Conservation (phyloP, 805 yeast genomes). For the Osmozyma mogii region DNA sequence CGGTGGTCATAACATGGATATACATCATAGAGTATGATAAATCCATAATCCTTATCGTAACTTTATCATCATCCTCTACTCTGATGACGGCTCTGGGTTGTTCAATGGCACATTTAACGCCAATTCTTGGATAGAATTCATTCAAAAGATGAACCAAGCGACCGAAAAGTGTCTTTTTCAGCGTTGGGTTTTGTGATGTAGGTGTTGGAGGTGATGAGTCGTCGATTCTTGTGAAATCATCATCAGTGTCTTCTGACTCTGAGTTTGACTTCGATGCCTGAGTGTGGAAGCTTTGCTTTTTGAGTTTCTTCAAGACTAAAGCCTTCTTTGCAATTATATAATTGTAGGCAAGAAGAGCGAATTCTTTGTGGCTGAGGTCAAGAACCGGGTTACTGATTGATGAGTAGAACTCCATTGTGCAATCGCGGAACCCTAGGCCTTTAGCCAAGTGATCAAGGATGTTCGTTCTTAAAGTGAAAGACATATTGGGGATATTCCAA, state of each 20-base stretch:
- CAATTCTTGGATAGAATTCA: slow-evolving; percentile 8
- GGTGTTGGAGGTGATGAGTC: slow-evolving; percentile 1
- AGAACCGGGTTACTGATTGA: slow-evolving; percentile 32
- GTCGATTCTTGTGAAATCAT: slow-evolving; percentile 3
- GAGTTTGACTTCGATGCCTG: too few relatives aligned
- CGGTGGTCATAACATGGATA: slow-evolving; percentile 25
- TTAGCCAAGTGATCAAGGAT: slow-evolving; percentile 22
- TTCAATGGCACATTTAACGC: slow-evolving; percentile 10
- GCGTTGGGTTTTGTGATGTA: neutral
- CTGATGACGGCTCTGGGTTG: slow-evolving; percentile 17
- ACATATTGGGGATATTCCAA: slow-evolving; percentile 27
- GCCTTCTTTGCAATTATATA: slow-evolving; percentile 22
- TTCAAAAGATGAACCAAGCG: slow-evolving; percentile 3
- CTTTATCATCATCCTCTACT: slow-evolving; percentile 12
- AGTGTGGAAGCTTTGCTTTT: too few relatives aligned
- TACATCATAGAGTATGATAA: slow-evolving; percentile 28
- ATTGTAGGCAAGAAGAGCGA: slow-evolving; percentile 27
- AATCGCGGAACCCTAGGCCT: slow-evolving; percentile 30
- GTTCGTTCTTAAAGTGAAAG: slow-evolving; percentile 29
- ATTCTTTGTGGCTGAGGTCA: slow-evolving; percentile 27
- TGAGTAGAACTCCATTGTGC: slow-evolving; percentile 29
- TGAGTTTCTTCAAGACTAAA: slow-evolving; percentile 14
- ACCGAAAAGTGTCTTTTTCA: slow-evolving; percentile 3
- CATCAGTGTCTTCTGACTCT: slow-evolving; percentile 6
- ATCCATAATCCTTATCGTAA: slow-evolving; percentile 19